phyloP scores from a whole-genome alignment of 345 rosid genomes.

The Dimocarpus longan region DNA sequence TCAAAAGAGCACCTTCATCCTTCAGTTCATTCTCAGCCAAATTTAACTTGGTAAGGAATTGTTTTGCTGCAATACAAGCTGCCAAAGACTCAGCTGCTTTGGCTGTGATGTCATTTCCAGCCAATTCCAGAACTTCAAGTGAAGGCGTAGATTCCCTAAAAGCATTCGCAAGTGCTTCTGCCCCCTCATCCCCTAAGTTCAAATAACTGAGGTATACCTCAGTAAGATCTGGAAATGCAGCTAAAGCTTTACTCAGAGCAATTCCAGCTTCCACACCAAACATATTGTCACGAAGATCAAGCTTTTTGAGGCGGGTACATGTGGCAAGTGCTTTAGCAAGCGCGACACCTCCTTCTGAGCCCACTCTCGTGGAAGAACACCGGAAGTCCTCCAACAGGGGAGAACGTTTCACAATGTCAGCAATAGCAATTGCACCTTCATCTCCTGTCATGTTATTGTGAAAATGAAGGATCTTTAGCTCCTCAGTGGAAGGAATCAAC shows the following conservation, averaged over 20 bases:
- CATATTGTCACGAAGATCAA: conserved; percentile 92
- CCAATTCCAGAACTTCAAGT: conserved; percentile 84
- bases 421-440: conserved; percentile 73
- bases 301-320: conserved; percentile 68
- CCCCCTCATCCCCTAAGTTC: conserved; percentile 86
- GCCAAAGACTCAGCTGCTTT: conserved; percentile 54
- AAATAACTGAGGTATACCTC: conserved; percentile 83
- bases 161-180: conserved; percentile 59
- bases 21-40: conserved; percentile 84
- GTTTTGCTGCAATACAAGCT: conserved; percentile 64
- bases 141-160: conserved; percentile 65
- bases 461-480: conserved; percentile 78
- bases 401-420: conserved; percentile 61
- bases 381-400: conserved; percentile 70
- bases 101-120: conserved; percentile 82
- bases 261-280: conserved; percentile 83
- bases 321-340: conserved; percentile 63
- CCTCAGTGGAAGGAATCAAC: conserved; percentile 73
- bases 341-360: conserved; percentile 80
- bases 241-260: conserved; percentile 59
- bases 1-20: conserved; percentile 82
- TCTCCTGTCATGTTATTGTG: conserved; percentile 97
- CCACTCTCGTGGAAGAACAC: conserved; percentile 84
- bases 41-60: conserved; percentile 67
- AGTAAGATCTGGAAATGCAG: conserved; percentile 48